These are phyloP conservation scores for Diaporthe nobilis DNA, from an alignment of 2,329 filamentous ascomycete species.

Conservation along the genomic window DNA sequence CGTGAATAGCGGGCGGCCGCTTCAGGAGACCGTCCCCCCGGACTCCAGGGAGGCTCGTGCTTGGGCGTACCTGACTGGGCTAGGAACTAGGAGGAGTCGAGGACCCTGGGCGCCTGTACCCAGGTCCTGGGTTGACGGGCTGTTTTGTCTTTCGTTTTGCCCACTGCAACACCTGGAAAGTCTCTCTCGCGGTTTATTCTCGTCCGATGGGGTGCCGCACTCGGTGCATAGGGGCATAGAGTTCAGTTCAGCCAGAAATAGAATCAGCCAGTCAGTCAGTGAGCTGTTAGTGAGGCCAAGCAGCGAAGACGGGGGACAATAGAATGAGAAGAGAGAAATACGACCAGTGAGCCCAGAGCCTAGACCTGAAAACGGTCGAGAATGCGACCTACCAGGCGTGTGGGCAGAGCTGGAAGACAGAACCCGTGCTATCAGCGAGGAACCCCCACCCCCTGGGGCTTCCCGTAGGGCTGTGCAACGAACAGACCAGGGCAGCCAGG, in stretches of 20 bases:
- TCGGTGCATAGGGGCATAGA: neutral
- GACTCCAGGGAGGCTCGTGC: slow-evolving; percentile 27
- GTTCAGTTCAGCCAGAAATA: slow-evolving; percentile 23
- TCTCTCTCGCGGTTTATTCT: neutral
- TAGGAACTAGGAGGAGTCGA: neutral
- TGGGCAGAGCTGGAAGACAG: neutral
- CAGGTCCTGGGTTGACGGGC: neutral
- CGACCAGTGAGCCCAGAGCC: neutral
- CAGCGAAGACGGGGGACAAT: neutral
- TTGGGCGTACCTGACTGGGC: neutral
- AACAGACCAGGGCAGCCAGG: slow-evolving; percentile 16
- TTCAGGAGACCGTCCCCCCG: slow-evolving; percentile 19
- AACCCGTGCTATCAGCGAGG: slow-evolving; percentile 16
- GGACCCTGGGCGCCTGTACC: neutral
- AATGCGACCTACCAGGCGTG: neutral
- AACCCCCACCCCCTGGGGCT: slow-evolving; percentile 23
- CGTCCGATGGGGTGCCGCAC: neutral
- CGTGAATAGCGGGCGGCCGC: slow-evolving; percentile 33
- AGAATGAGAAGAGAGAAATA: neutral
- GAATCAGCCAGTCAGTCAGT: neutral
- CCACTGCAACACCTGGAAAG: neutral
- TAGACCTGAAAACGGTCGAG: slow-evolving; percentile 19
- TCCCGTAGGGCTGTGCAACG: slow-evolving; percentile 34
- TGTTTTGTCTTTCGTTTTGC: neutral
- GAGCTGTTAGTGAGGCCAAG: neutral